These are phyloP conservation scores for Aspergillus oerlinghausenensis DNA, from an alignment of 2,329 filamentous ascomycete genomes.

Conservation along the genomic window DNA sequence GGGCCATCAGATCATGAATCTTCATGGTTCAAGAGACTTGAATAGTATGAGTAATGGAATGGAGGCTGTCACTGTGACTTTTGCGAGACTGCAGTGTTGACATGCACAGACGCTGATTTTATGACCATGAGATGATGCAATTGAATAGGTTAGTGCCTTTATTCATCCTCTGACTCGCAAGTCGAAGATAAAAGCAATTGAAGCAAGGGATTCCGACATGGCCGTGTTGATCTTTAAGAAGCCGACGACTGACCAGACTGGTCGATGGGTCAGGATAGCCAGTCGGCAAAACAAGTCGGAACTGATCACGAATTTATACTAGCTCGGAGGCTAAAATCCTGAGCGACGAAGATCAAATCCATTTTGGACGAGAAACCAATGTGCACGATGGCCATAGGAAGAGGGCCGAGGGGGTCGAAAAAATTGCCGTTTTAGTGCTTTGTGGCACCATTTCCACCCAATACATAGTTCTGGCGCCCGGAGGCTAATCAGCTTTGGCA, in stretches of 20 bases:
- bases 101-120: not conserved
- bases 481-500: not conserved
- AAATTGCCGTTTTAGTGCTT: not conserved
- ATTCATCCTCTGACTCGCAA: not conserved
- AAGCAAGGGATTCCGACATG: no score
- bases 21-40: constrained; percentile 13
- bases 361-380: not conserved
- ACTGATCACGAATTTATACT: no score
- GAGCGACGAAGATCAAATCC: not conserved
- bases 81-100: not conserved
- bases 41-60: not conserved
- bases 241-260: not conserved
- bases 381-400: no score
- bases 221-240: not conserved
- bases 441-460: no score
- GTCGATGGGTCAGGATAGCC: not conserved
- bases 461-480: no score
- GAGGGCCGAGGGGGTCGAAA: no score
- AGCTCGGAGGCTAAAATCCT: not conserved
- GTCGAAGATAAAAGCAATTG: not conserved
- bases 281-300: not conserved
- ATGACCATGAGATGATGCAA: constrained; percentile 10
- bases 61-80: not conserved
- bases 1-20: constrained; percentile 3
- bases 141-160: not conserved